Evolutionary conservation across 2,329 filamentous ascomycete genomes (phyloP).

Genomic region (Colletotrichum limetticola): DNA sequence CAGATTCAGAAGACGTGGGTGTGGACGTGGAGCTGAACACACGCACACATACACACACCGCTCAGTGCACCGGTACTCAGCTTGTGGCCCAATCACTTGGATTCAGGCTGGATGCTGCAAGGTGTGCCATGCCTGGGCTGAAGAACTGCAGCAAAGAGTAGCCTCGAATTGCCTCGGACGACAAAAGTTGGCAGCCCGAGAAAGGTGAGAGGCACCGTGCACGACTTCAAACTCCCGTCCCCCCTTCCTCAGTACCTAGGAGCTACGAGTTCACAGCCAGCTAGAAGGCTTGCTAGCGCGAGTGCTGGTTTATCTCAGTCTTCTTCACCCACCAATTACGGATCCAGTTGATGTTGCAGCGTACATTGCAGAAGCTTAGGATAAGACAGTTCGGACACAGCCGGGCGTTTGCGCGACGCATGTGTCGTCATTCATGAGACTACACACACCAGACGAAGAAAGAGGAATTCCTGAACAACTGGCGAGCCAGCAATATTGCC

Average conservation of each 20-base stretch:
- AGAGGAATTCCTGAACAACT: neutral
- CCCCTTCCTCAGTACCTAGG: neutral
- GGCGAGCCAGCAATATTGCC: neutral
- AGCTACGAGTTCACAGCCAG: neutral
- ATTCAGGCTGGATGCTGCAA: conserved; percentile 8
- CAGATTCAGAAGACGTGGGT: neutral
- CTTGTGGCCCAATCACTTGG: conserved; percentile 1
- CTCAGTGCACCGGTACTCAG: neutral
- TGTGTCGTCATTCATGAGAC: conserved; percentile 26
- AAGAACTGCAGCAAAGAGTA: neutral
- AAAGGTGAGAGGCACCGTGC: neutral
- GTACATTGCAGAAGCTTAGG: neutral
- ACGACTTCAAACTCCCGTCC: neutral
- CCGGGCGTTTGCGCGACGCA: conserved; percentile 13
- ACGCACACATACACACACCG: neutral
- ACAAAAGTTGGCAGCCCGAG: neutral
- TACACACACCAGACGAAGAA: conserved; percentile 5
- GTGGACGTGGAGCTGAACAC: neutral
- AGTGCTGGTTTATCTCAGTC: neutral
- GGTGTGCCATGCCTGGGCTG: conserved; percentile 17
- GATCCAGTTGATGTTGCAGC: neutral
- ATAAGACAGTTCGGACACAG: conserved; percentile 7
- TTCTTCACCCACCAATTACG: neutral
- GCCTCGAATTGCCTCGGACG: neutral
- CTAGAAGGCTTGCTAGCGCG: neutral